phyloP scores from a whole-genome alignment of 2,329 filamentous ascomycete species.

The Aspergillus cejpii region DNA sequence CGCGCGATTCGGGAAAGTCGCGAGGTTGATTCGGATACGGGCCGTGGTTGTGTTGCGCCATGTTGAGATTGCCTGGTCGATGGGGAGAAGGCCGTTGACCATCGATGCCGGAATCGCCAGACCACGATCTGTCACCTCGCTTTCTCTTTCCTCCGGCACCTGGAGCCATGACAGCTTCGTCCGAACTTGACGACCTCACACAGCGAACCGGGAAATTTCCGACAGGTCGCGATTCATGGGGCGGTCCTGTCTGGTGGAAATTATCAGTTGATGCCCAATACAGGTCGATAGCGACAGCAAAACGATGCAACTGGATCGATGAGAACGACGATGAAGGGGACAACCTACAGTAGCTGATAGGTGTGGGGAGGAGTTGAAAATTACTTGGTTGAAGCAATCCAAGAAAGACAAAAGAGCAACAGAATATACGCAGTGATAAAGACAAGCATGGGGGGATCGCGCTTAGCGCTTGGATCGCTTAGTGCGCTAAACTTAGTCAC shows the following conservation, averaged over 20 bases:
- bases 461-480: constrained; percentile 11
- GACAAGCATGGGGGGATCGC: constrained; percentile 1
- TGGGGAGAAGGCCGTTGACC: constrained; percentile 42
- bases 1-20: constrained; percentile 35
- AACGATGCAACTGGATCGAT: too few species aligned
- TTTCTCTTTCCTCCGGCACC: constrained; percentile 51
- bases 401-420: constrained; percentile 3
- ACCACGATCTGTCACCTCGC: constrained; percentile 42
- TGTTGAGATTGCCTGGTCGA: constrained; percentile 43
- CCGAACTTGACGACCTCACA: constrained; percentile 23
- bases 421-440: constrained; percentile 6
- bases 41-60: constrained; percentile 48
- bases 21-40: constrained; percentile 31
- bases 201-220: constrained; percentile 21
- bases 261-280: too few species aligned
- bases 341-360: constrained; percentile 13
- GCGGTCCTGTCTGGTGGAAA: constrained; percentile 15
- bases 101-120: constrained; percentile 39
- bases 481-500: not conserved
- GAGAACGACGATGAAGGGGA: not conserved
- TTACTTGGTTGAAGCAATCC: constrained; percentile 6
- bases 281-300: too few species aligned
- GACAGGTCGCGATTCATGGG: constrained; percentile 31
- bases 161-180: constrained; percentile 45
- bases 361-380: constrained; percentile 9